Conservation (phyloP, 306 rosid species). For the Abrus precatorius region DNA sequence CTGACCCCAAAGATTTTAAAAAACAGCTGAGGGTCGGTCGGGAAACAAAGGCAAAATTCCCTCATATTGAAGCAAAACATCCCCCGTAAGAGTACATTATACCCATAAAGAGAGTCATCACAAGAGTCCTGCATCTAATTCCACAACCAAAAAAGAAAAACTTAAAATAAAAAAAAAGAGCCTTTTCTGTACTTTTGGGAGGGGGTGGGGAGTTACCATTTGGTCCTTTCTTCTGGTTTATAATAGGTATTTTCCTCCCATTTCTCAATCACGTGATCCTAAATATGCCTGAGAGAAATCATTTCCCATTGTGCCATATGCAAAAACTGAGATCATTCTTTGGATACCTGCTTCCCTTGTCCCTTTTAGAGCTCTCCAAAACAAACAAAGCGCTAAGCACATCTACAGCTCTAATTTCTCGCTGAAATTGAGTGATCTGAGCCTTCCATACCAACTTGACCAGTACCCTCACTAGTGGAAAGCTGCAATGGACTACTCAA, state of each 20-base stretch:
- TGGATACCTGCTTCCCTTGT: constrained; percentile 43
- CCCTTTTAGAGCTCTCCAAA: constrained; percentile 38
- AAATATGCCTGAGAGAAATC: constrained; percentile 51
- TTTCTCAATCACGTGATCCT: constrained; percentile 47
- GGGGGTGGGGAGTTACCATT: constrained; percentile 13
- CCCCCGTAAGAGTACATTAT: constrained; percentile 48
- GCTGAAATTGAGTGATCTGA: constrained; percentile 59
- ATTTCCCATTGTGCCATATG: constrained; percentile 49
- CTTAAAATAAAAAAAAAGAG: not conserved
- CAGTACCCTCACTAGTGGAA: constrained; percentile 49
- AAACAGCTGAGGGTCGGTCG: constrained; percentile 63
- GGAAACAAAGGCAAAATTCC: constrained; percentile 62
- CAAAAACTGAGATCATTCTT: constrained; percentile 48
- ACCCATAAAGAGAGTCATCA: constrained; percentile 55
- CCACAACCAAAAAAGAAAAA: constrained; percentile 33
- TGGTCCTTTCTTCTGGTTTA: constrained; percentile 40
- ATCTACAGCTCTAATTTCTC: constrained; percentile 62
- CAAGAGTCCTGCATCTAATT: constrained; percentile 56
- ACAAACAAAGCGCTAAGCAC: constrained; percentile 46
- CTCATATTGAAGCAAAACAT: constrained; percentile 51
- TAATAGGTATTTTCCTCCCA: constrained; percentile 46
- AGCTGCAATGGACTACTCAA: constrained; percentile 50
- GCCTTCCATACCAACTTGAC: constrained; percentile 54
- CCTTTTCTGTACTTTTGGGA: constrained; percentile 20
- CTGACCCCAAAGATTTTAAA: constrained; percentile 67